Percentiles rank a stretch among this genome's conserved stretches.
Evolutionary conservation across 352 stramenopile genomes (phyloP).

Genomic region (Pythium dissotocum): DNA sequence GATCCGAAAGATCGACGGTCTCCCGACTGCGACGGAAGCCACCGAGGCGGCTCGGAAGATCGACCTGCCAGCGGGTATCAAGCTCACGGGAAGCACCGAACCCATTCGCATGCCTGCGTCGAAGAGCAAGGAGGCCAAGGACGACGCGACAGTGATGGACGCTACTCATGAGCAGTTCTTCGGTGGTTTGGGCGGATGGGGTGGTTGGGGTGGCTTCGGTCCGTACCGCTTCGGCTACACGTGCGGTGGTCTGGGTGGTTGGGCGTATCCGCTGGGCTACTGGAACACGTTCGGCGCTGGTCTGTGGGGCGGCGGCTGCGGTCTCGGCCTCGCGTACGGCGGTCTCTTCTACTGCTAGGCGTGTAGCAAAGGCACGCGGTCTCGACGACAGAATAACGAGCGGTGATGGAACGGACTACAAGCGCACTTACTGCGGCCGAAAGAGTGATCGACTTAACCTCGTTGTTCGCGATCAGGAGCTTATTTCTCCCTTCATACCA

Average conservation of each 20-base stretch:
- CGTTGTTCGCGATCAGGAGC: too few relatives aligned
- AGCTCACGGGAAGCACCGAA: not conserved
- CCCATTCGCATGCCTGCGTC: not conserved
- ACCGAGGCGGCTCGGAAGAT: not conserved
- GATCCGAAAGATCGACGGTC: too few relatives aligned
- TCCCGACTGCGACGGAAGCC: not conserved
- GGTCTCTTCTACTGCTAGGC: conserved; percentile 24
- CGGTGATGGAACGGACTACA: too few relatives aligned
- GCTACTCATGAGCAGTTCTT: not conserved
- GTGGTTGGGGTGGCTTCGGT: conserved; percentile 11
- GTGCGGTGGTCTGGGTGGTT: conserved; percentile 11
- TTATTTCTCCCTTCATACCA: too few relatives aligned
- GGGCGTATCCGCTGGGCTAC: conserved; percentile 21
- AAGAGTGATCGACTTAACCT: too few relatives aligned
- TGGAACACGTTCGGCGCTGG: conserved; percentile 25
- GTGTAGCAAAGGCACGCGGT: too few relatives aligned
- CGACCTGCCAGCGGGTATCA: not conserved
- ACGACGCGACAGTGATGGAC: not conserved
- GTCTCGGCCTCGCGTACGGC: conserved; percentile 12
- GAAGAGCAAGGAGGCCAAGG: not conserved
- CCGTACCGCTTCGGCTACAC: conserved; percentile 13
- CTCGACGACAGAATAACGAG: too few relatives aligned
- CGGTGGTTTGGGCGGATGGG: not conserved
- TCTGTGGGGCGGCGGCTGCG: conserved; percentile 20
- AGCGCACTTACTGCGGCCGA: too few relatives aligned